Evolutionary conservation across 495 filamentous ascomycete genomes (phyloP).

Genomic region (Peziza echinospora): DNA sequence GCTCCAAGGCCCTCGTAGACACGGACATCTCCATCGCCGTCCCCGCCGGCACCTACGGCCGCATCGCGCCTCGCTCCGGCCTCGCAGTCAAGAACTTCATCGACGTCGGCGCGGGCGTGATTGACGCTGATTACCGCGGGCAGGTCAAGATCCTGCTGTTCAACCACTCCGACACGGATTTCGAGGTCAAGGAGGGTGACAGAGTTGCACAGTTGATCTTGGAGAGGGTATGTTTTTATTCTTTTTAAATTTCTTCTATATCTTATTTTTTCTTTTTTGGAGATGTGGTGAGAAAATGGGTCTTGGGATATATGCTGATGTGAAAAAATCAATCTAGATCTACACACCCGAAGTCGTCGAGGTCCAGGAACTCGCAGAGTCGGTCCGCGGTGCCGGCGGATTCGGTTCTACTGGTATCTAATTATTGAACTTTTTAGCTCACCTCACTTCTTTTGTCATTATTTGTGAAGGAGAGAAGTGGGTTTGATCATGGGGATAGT

Average conservation of each 20-base stretch:
- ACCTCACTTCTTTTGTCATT: no score
- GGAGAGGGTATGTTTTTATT: conserved; percentile 36
- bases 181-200: conserved; percentile 63
- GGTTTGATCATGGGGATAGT: no score
- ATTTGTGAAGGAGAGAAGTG: no score
- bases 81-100: conserved; percentile 72
- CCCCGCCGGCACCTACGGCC: conserved; percentile 64
- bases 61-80: conserved; percentile 77
- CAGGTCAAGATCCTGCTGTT: conserved; percentile 85
- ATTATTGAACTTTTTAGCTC: no score
- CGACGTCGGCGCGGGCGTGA: conserved; percentile 83
- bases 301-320: no score
- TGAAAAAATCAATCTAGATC: no score
- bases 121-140: conserved; percentile 91
- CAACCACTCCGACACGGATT: conserved; percentile 71
- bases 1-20: conserved; percentile 69
- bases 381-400: conserved; percentile 69
- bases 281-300: no score
- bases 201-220: conserved; percentile 81
- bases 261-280: neutral
- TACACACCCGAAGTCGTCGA: conserved; percentile 75
- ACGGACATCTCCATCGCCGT: conserved; percentile 80
- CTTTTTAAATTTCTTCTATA: neutral
- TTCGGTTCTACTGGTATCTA: conserved; percentile 70
- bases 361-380: conserved; percentile 74